phyloP scores from a whole-genome alignment of 177 flowering plant species.

The Vitis hybrid region DNA sequence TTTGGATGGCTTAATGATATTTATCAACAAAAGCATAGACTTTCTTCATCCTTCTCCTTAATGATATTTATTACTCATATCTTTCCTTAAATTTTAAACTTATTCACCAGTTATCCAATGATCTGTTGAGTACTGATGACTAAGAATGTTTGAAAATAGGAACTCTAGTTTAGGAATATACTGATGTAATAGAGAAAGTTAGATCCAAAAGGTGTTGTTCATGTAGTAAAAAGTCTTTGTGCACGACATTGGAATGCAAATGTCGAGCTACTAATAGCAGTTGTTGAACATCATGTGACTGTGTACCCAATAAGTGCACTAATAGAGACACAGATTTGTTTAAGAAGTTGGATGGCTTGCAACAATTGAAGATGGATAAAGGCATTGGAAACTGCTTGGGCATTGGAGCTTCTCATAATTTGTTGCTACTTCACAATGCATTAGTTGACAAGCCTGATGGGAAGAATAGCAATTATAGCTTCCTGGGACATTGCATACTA shows the following conservation, averaged over 20 bases:
- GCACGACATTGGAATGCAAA: constrained; percentile 75
- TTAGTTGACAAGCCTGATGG: constrained; percentile 46
- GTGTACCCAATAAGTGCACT: constrained; percentile 51
- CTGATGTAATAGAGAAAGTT: constrained; percentile 4
- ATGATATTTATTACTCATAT: no score
- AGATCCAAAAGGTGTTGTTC: constrained; percentile 53
- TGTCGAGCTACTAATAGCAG: constrained; percentile 50
- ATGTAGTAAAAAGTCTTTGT: constrained; percentile 53
- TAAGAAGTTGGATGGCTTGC: no score
- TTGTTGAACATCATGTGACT: constrained; percentile 72
- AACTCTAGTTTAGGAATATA: constrained; percentile 18
- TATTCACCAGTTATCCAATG: no score
- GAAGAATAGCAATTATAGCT: constrained; percentile 22
- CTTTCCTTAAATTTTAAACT: no score
- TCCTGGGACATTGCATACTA: no score
- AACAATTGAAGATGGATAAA: no score
- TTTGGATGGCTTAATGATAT: no score
- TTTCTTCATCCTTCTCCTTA: no score
- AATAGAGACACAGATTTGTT: constrained; percentile 40
- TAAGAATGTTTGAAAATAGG: constrained; percentile 19
- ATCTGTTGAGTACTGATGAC: constrained; percentile 6
- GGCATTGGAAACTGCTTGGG: neutral
- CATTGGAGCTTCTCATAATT: constrained; percentile 64
- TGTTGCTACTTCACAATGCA: constrained; percentile 65
- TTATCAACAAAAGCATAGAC: no score